A percentile compares a stretch with the other conserved stretches of the same genome.
phyloP scores from a whole-genome alignment of 176 grass and related monocot genomes.

The Hordeum vulgare region DNA sequence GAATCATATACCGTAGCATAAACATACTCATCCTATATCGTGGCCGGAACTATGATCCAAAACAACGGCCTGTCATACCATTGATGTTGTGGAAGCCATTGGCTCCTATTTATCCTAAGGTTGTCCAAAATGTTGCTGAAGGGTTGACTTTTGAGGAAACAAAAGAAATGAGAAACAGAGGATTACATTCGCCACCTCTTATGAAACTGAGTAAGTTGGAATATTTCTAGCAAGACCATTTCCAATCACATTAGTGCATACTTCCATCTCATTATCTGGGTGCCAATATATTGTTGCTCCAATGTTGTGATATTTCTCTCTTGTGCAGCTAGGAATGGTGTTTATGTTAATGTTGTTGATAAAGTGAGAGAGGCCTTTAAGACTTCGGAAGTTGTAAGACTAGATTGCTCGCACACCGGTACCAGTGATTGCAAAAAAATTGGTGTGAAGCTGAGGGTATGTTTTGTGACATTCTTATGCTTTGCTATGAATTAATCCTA shows the following conservation, averaged over 20 bases:
- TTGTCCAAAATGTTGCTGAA: constrained; percentile 52
- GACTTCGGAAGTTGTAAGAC: constrained; percentile 41
- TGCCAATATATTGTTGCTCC: background rate
- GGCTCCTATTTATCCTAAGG: constrained; percentile 58
- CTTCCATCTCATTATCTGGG: background rate
- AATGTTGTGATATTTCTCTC: background rate
- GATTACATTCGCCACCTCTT: constrained; percentile 37
- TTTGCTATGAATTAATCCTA: background rate
- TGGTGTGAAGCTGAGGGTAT: constrained; percentile 69
- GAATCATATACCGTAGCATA: constrained; percentile 43
- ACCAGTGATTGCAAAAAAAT: constrained; percentile 79
- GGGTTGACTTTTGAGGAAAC: constrained; percentile 58
- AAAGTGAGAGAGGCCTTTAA: constrained; percentile 64
- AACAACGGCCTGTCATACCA: constrained; percentile 37
- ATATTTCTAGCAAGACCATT: background rate
- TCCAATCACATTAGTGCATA: background rate
- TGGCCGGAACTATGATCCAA: constrained; percentile 54
- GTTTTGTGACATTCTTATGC: constrained; percentile 6
- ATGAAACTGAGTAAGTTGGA: constrained; percentile 58
- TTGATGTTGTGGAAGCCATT: constrained; percentile 79
- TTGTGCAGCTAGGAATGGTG: constrained; percentile 63
- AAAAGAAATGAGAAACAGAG: constrained; percentile 63
- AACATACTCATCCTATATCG: constrained; percentile 57
- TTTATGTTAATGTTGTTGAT: constrained; percentile 74
- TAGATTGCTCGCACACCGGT: constrained; percentile 53